Conservation (phyloP, 768 basidiomycete genomes). For the Tylopilus cervinicoccineus region DNA sequence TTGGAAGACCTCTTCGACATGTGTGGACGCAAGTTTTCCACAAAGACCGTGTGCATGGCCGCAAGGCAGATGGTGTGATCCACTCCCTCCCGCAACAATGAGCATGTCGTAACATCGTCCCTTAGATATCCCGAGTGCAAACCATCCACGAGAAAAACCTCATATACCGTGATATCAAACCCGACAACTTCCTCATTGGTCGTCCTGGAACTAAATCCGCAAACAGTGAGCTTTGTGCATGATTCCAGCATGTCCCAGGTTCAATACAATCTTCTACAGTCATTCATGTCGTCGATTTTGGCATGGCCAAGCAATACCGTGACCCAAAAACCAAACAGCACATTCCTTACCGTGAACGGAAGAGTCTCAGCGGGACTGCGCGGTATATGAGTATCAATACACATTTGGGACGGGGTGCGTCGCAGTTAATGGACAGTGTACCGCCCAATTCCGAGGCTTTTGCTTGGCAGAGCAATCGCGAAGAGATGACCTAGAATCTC, state of each 20-base stretch:
- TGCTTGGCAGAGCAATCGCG: conserved; percentile 71
- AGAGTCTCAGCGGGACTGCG: conserved; percentile 94
- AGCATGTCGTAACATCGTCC: conserved; percentile 4
- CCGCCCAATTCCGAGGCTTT: conserved; percentile 7
- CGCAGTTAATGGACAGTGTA: background rate
- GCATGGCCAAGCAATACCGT: conserved; percentile 99
- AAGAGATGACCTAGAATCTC: conserved; percentile 96
- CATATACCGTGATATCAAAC: conserved; percentile 99
- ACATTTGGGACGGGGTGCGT: conserved; percentile 88
- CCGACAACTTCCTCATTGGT: conserved; percentile 98
- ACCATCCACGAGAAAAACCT: conserved; percentile 99
- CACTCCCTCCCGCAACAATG: background rate
- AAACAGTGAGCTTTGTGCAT: conserved; percentile 49
- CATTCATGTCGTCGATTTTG: conserved; percentile 96
- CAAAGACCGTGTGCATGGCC: conserved; percentile 99
- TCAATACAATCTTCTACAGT: conserved; percentile 38
- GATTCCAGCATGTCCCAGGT: background rate
- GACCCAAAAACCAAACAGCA: conserved; percentile 99
- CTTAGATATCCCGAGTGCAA: conserved; percentile 88
- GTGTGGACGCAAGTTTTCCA: conserved; percentile 96
- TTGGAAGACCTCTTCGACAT: conserved; percentile 98
- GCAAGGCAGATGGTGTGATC: conserved; percentile 88
- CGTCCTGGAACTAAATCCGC: conserved; percentile 87
- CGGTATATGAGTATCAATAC: conserved; percentile 99
- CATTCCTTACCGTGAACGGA: conserved; percentile 97